A percentile compares a stretch with the other conserved stretches of the same genome.
These are phyloP conservation scores for Lipomyces chichibuensis DNA, from an alignment of 805 yeast species.

Conservation along the genomic window DNA sequence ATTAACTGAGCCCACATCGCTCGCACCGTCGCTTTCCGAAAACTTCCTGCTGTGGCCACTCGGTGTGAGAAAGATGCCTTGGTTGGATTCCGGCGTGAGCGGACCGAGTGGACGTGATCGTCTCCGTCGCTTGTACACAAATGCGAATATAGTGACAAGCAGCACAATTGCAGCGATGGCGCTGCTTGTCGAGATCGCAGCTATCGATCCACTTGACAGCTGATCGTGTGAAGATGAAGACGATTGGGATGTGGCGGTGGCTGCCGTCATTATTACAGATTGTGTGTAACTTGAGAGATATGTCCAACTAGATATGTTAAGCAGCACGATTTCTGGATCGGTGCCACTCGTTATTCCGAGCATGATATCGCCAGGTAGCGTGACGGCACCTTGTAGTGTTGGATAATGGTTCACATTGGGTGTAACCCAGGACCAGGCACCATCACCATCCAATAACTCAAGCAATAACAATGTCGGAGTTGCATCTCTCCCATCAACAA, in stretches of 20 bases:
- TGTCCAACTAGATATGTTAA: constrained; percentile 25
- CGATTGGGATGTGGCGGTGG: constrained; percentile 30
- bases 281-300: constrained; percentile 14
- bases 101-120: constrained; percentile 29
- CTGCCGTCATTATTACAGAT: constrained; percentile 15
- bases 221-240: constrained; percentile 11
- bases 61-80: constrained; percentile 25
- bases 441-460: constrained; percentile 20
- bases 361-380: constrained; percentile 42
- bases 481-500: constrained; percentile 46
- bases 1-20: constrained; percentile 12
- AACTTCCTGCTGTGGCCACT: constrained; percentile 12
- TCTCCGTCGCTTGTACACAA: constrained; percentile 40
- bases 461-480: constrained; percentile 52
- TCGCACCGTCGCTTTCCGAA: constrained; percentile 2
- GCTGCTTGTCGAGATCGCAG: constrained; percentile 53
- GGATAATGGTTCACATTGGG: constrained; percentile 25
- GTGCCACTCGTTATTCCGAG: constrained; percentile 29
- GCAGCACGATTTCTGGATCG: constrained; percentile 13
- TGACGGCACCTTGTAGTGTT: constrained; percentile 41
- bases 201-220: constrained; percentile 46
- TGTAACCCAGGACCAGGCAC: constrained; percentile 31
- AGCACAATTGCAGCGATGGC: constrained; percentile 48
- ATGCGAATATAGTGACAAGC: constrained; percentile 43
- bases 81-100: constrained; percentile 27